phyloP scores from a whole-genome alignment of 2,329 filamentous ascomycete species.

The Fusarium sublunatum region DNA sequence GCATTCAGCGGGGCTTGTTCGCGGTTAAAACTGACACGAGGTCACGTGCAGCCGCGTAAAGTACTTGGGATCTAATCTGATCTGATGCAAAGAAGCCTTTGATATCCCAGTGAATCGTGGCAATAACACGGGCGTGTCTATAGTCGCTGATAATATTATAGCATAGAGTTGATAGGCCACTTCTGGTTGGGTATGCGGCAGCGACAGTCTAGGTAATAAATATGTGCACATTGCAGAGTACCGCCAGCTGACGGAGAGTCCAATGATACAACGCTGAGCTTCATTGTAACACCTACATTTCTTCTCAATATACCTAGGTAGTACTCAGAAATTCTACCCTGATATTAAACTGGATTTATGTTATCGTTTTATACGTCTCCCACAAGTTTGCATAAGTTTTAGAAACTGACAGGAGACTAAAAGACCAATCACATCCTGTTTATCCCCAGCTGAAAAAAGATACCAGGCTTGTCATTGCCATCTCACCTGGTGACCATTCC shows the following conservation, averaged over 20 bases:
- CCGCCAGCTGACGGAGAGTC: not conserved
- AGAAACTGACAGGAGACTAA: too few species aligned
- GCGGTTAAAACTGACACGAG: slow-evolving; percentile 12
- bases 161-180: not conserved
- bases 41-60: slow-evolving; percentile 37
- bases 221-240: not conserved
- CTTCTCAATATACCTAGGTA: too few species aligned
- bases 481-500: too few species aligned
- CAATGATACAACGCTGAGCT: too few species aligned
- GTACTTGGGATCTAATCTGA: not conserved
- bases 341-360: too few species aligned
- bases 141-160: not conserved
- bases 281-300: too few species aligned
- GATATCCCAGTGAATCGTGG: not conserved
- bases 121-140: not conserved
- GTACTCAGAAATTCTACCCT: too few species aligned
- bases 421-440: too few species aligned
- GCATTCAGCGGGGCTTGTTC: slow-evolving; percentile 7
- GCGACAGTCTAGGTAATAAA: not conserved
- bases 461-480: too few species aligned
- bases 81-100: not conserved
- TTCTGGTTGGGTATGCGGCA: not conserved
- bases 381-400: too few species aligned
- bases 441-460: too few species aligned
- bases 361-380: too few species aligned